Conservation (phyloP, 192 early-diverging fungal species). For the Coemansia sp. region DNA sequence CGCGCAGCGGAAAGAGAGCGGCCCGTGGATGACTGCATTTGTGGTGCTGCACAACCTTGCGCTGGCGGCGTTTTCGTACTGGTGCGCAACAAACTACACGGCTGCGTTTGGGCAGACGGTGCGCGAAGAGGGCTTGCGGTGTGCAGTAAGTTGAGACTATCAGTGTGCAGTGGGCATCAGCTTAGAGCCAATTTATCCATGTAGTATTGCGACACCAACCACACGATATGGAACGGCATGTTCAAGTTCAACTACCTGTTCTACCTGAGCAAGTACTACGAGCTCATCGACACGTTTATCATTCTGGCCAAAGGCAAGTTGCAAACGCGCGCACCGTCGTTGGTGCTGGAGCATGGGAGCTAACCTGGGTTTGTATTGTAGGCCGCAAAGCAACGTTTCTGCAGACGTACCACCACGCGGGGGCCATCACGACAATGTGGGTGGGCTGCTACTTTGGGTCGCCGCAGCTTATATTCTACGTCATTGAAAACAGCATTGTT, state of each 20-base stretch:
- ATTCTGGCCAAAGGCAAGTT: conserved; percentile 67
- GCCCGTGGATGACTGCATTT: conserved; percentile 69
- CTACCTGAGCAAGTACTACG: conserved; percentile 88
- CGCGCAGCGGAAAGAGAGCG: conserved; percentile 25
- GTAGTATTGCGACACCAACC: conserved; percentile 64
- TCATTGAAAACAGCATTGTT: conserved; percentile 76
- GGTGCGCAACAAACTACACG: conserved; percentile 69
- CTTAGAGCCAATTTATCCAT: neutral
- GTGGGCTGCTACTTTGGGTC: conserved; percentile 76
- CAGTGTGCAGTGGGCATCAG: neutral
- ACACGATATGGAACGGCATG: conserved; percentile 69
- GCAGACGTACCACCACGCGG: conserved; percentile 87
- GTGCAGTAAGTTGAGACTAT: conserved; percentile 56
- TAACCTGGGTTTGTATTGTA: too few relatives aligned
- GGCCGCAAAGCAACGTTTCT: conserved; percentile 71
- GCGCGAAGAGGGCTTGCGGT: conserved; percentile 55
- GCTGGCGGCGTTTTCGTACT: conserved; percentile 69
- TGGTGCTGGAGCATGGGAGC: too few relatives aligned
- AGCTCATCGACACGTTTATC: conserved; percentile 85
- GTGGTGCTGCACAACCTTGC: conserved; percentile 77
- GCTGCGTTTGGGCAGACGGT: conserved; percentile 59
- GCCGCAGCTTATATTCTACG: conserved; percentile 80
- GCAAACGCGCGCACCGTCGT: too few relatives aligned
- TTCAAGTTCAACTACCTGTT: conserved; percentile 83
- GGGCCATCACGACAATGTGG: conserved; percentile 89